Evolutionary conservation across 169 alveolate genomes (phyloP), one percentile per base, ranked within the genome.

Genomic region (Theileria orientalis): DNA sequence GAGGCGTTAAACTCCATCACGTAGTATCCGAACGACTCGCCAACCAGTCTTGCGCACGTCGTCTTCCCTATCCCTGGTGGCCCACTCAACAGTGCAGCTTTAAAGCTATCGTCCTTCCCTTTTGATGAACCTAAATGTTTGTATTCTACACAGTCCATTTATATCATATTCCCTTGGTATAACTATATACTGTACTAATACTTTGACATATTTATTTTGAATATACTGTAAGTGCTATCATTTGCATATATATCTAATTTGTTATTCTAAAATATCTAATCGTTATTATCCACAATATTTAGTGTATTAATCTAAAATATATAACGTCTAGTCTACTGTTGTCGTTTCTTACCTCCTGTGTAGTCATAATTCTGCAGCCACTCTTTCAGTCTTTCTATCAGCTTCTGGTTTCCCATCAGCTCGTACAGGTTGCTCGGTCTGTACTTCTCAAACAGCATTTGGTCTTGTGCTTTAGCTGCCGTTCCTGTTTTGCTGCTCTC

Each of bases 61-160:
- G 99, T 96, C 92, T 98, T 97, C 13, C 99, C 99, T 32, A 97
- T 95, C 19, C 99, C 99, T 13, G 99, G 99, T 11, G 99, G 98
- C 0, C 99, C 99, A 23, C 98, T 91, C 29, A 98, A 88, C 61
- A 98, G 86, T 5, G 94, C 97, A 1, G 99, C 98, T 63, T 87
- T 83, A 29, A 75, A 74, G 6, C 32, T 40, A 7, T 62, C 59
- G 11, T 73, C 37, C n/a, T 66, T 40, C 16, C 5, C 5, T 37
- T 37, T 37, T 37, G 5, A 7, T 37, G 44, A 9, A 7, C 44
- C 44, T 37, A 9, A 37, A 9, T n/a, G n/a, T n/a, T n/a, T n/a
- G n/a, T n/a, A n/a, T n/a, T 16, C 52, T 42, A 16, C n/a, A n/a
- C n/a, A n/a, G n/a, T n/a, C n/a, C n/a, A n/a, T n/a, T n/a, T n/a